Evolutionary conservation across 345 rosid species (phyloP).

Genomic region (Laguncularia racemosa): DNA sequence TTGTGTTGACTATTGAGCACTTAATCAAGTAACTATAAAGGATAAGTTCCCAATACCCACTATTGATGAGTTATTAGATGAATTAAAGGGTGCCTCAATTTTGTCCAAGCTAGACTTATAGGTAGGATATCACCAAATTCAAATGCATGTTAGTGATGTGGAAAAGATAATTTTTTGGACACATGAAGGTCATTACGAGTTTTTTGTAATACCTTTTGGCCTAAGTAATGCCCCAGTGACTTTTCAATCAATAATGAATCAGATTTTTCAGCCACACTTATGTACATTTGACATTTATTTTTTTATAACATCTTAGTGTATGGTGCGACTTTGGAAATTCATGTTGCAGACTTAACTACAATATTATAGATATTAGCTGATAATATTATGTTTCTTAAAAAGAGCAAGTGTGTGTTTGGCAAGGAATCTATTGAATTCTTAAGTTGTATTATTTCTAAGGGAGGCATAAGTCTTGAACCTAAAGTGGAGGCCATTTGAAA

Average conservation of each 20-base stretch:
- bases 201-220: background rate
- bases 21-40: too few relatives aligned
- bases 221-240: background rate
- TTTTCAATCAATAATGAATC: background rate
- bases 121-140: too few relatives aligned
- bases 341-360: background rate
- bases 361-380: background rate
- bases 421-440: background rate
- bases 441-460: background rate
- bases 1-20: too few relatives aligned
- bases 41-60: too few relatives aligned
- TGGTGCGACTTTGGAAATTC: background rate
- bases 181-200: too few relatives aligned
- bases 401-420: background rate
- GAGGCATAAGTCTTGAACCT: background rate
- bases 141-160: too few relatives aligned
- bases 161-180: too few relatives aligned
- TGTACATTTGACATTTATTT: background rate
- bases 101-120: too few relatives aligned
- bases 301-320: background rate
- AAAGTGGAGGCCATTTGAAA: background rate
- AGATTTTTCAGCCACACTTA: background rate
- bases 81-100: too few relatives aligned
- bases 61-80: too few relatives aligned
- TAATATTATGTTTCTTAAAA: background rate